Percentiles rank a stretch among this genome's conserved stretches.
phyloP scores from a whole-genome alignment of 805 yeast species.

The Huiozyma sinensis region DNA sequence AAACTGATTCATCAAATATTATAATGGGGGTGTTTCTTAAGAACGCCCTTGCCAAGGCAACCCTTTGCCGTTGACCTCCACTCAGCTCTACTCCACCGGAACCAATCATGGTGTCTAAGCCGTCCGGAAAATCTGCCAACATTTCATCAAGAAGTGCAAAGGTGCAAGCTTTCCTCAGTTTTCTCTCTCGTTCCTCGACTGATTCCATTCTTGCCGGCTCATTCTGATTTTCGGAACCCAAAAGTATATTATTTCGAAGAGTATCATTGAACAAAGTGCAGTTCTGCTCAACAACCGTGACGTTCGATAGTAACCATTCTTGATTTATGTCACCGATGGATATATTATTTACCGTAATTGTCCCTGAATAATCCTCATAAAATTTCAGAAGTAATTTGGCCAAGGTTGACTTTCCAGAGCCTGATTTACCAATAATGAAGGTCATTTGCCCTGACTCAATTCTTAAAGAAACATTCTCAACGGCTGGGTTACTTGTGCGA shows the following conservation, averaged over 20 bases:
- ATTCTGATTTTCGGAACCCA: slow-evolving; percentile 30
- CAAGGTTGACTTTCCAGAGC: slow-evolving; percentile 87
- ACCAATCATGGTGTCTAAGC: slow-evolving; percentile 44
- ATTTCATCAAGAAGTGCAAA: slow-evolving; percentile 44
- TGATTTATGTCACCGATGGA: slow-evolving; percentile 34
- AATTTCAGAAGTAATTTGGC: slow-evolving; percentile 51
- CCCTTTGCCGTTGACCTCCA: slow-evolving; percentile 86
- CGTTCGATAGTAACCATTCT: slow-evolving; percentile 47
- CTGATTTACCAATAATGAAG: slow-evolving; percentile 78
- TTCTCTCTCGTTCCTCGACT: slow-evolving; percentile 3
- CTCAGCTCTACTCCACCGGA: slow-evolving; percentile 44
- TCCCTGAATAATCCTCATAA: slow-evolving; percentile 45
- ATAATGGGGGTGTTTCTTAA: slow-evolving; percentile 64
- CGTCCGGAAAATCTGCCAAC: slow-evolving; percentile 39
- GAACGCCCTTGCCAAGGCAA: slow-evolving; percentile 76
- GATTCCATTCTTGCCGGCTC: slow-evolving; percentile 8
- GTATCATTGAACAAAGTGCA: slow-evolving; percentile 57
- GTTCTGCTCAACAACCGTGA: slow-evolving; percentile 66
- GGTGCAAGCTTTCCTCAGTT: slow-evolving; percentile 35
- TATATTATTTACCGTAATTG: slow-evolving; percentile 45
- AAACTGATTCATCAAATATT: slow-evolving; percentile 75
- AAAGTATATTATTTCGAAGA: slow-evolving; percentile 48
- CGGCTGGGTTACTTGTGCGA: slow-evolving; percentile 36
- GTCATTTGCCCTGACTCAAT: slow-evolving; percentile 39
- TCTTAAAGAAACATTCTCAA: slow-evolving; percentile 37